Evolutionary conservation across 257 asterid genomes (phyloP), one percentile per base, ranked within the genome.

Genomic region (Plectranthus barbatus): DNA sequence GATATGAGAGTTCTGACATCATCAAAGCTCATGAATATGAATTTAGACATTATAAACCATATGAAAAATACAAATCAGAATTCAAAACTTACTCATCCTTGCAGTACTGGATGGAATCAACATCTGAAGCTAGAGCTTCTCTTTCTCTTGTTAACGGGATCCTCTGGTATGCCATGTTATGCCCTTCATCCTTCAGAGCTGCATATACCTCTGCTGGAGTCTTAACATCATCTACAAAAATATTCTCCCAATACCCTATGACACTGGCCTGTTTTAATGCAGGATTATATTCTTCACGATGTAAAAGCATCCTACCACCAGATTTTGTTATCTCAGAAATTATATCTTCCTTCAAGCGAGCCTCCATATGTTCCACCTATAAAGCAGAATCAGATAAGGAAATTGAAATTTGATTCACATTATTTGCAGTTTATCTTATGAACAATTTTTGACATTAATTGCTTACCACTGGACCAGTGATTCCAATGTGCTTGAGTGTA

Each of bases 301-400:
- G 98, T 64, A 92, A 81, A 80, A 92, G 95, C 97, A 92, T 86
- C 70, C 98, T 80, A 72, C 95, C 95, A 73, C 97, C 95, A 83
- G 95, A 88, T 52, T 68, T 86, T 70, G 77, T 79, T 54, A 88
- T 92, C 81, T 86, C 98, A 60, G 79, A 67, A 67, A 80, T 75
- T 66, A 92, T 92, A 73, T 92, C 98, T 79, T 92, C 97, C 72
- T 92, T 92, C 73, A 89, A 71, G 52, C 97, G 95, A 63, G 81
- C 91, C 75, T 92, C 98, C 95, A 92, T 84, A 73, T 92, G 84
- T 79, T 92, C 95, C 79, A 92, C 98, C 98, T 91, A 86, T 62
- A 69, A 51, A 71, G 69, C 26, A 71, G 54, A 70, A 56, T 50
- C 64, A 66, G 54, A 72, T 26, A 47, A 67, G 53, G 49, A 40